Base-by-base conservation (phyloP, 2,329 filamentous ascomycete species). In the Aureobasidium sp. region DNA sequence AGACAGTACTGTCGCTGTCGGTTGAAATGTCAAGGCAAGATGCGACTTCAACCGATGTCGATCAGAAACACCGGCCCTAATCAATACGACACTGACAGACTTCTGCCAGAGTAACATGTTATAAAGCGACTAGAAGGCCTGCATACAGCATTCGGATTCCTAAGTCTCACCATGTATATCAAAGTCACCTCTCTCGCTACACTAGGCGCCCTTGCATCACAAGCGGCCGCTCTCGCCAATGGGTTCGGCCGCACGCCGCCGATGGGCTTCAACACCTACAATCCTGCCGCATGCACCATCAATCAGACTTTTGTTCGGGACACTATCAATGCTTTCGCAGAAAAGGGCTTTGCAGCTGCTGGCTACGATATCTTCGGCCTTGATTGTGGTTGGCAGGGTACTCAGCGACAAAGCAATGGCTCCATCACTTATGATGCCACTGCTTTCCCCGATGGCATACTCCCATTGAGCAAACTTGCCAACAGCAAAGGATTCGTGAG, bases 301-400 rank as follows among this genome's bases (percentile, higher is more conserved):
- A 69, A 70, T 20, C 60, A 65, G 27, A 63, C 66, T 12, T 68
- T 63, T 39, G 51, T 69, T 2, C 48, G 64, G 12, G 61, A 34
- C 26, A 67, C 66, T 0, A 69, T 70, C 52, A 62, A 64, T 34
- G 62, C 65, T 13, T 64, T 70, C n/a, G 41, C 55, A 34, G 55
- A 56, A 26, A 64, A 63, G 26, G 63, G 60, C 5, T 59, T 64
- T 27, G 52, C 24, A 3, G 20, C 50, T 20, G 71, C 81, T 0
- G 84, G 84, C 6, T 87, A 87, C 67, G 76, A 73, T 1, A 79
- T 80, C 61, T 79, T 85, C 36, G 83, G 81, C 0, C 77, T 79
- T 0, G 84, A 87, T 66, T 86, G 83, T 60, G 84, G 84, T 0
- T 87, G 84, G 84, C 77, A 72, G 5, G 55, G 60, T 34, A 69